These are phyloP conservation scores for Neurospora discreta DNA, from an alignment of 495 filamentous ascomycete species.

Conservation along the genomic window DNA sequence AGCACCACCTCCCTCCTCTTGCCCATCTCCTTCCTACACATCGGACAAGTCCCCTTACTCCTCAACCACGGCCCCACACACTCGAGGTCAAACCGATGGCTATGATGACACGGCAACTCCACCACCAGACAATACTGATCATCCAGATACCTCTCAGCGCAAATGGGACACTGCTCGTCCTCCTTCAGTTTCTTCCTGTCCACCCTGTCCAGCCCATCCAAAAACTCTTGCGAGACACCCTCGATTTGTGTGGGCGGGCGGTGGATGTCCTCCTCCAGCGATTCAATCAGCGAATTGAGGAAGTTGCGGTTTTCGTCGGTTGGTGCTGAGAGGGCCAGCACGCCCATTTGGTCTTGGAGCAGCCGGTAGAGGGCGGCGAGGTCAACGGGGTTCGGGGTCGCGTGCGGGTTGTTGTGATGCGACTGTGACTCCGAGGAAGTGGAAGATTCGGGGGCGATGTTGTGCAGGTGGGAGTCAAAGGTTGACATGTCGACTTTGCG, in stretches of 20 bases:
- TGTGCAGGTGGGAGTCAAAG: conserved; percentile 69
- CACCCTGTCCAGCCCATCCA: conserved; percentile 74
- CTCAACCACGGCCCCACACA: conserved; percentile 90
- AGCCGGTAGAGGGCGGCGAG: conserved; percentile 49
- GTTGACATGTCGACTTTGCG: conserved; percentile 76
- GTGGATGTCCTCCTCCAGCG: conserved; percentile 51
- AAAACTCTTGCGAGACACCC: conserved; percentile 69
- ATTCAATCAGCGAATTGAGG: conserved; percentile 49
- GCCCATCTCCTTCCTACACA: conserved; percentile 70
- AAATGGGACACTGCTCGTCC: conserved; percentile 74
- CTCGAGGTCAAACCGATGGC: conserved; percentile 83
- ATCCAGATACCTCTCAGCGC: conserved; percentile 70
- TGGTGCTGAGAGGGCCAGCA: conserved; percentile 35
- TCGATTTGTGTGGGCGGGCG: conserved; percentile 55
- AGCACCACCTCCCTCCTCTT: conserved; percentile 54
- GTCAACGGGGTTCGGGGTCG: conserved; percentile 62
- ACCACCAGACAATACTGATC: conserved; percentile 76
- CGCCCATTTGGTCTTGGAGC: conserved; percentile 38
- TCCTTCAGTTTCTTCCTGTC: conserved; percentile 53
- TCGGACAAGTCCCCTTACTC: conserved; percentile 78
- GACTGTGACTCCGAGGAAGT: neutral
- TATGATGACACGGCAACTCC: conserved; percentile 68
- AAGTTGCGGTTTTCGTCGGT: conserved; percentile 49
- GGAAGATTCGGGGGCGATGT: conserved; percentile 41
- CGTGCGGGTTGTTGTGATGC: conserved; percentile 46